These are phyloP conservation scores for Cladosporium phlei DNA, from an alignment of 2,329 filamentous ascomycete species.

Conservation along the genomic window DNA sequence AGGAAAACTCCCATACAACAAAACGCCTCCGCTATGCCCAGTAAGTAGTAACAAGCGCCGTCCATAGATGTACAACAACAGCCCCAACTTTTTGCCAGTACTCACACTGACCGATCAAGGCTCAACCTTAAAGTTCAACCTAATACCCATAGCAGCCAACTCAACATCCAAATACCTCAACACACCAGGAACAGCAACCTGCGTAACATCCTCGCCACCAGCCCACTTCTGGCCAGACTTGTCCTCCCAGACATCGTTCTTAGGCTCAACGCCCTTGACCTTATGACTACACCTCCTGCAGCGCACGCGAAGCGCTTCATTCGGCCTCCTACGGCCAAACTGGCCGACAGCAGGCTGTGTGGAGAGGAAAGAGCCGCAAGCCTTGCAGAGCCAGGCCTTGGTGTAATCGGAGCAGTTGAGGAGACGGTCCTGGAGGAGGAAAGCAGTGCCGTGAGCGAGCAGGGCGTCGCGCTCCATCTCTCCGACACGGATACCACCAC, in stretches of 20 bases:
- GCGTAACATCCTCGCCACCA: slow-evolving; percentile 83
- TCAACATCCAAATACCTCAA: slow-evolving; percentile 92
- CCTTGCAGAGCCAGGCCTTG: slow-evolving; percentile 81
- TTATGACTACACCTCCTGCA: slow-evolving; percentile 35
- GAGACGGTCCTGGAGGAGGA: slow-evolving; percentile 87
- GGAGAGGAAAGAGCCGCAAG: slow-evolving; percentile 85
- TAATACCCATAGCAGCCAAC: slow-evolving; percentile 91
- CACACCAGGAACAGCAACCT: slow-evolving; percentile 89
- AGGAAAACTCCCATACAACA: background rate
- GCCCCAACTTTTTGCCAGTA: background rate
- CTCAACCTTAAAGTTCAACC: slow-evolving; percentile 82
- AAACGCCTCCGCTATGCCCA: slow-evolving; percentile 13
- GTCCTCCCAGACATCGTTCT: slow-evolving; percentile 77
- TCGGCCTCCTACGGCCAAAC: slow-evolving; percentile 26
- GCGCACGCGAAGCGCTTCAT: slow-evolving; percentile 28
- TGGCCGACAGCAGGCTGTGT: slow-evolving; percentile 68
- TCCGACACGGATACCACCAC: slow-evolving; percentile 96
- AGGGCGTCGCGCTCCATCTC: slow-evolving; percentile 98
- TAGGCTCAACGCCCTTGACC: slow-evolving; percentile 26
- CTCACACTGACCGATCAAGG: slow-evolving; percentile 30
- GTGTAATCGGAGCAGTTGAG: slow-evolving; percentile 97
- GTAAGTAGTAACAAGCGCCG: slow-evolving; percentile 3
- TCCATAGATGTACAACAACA: slow-evolving; percentile 1
- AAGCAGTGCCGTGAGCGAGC: slow-evolving; percentile 90
- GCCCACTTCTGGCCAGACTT: slow-evolving; percentile 77